Evolutionary conservation across 345 rosid genomes (phyloP).

Genomic region (Tarenaya hassleriana): DNA sequence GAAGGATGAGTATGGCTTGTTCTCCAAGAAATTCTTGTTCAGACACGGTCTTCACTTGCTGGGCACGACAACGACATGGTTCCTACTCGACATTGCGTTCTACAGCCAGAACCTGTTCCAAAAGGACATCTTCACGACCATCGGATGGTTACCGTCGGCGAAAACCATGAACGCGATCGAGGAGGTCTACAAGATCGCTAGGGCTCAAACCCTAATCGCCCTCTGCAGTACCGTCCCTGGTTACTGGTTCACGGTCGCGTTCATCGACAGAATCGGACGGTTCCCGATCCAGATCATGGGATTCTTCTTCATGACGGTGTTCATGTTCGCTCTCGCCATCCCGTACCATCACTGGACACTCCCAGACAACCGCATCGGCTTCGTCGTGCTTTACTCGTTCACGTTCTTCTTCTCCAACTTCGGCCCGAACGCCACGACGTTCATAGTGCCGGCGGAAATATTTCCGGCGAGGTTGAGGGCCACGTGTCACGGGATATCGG

Average conservation of each 20-base stretch:
- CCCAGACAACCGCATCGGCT: background rate
- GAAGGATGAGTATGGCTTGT: conserved; percentile 20
- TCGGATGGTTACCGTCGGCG: conserved; percentile 69
- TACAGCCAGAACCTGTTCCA: conserved; percentile 74
- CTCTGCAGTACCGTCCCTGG: too few species aligned
- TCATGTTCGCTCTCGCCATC: conserved; percentile 52
- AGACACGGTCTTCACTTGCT: conserved; percentile 56
- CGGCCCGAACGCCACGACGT: conserved; percentile 61
- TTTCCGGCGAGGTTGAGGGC: conserved; percentile 60
- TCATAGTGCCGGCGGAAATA: conserved; percentile 54
- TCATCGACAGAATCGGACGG: conserved; percentile 48
- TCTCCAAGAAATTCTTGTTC: conserved; percentile 35
- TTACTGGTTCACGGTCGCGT: conserved; percentile 42
- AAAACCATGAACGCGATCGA: conserved; percentile 59
- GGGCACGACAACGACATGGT: conserved; percentile 63
- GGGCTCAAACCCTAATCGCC: conserved; percentile 67
- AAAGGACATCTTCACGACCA: conserved; percentile 60
- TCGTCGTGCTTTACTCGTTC: conserved; percentile 33
- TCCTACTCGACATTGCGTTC: conserved; percentile 69
- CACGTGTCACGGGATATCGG: conserved; percentile 70
- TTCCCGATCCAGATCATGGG: conserved; percentile 49
- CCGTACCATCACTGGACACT: conserved; percentile 53
- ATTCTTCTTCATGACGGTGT: conserved; percentile 50
- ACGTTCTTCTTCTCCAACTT: conserved; percentile 56
- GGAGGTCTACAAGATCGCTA: conserved; percentile 51